Evolutionary conservation across 768 basidiomycete genomes (phyloP).

Genomic region (Holtermannia corniformis): DNA sequence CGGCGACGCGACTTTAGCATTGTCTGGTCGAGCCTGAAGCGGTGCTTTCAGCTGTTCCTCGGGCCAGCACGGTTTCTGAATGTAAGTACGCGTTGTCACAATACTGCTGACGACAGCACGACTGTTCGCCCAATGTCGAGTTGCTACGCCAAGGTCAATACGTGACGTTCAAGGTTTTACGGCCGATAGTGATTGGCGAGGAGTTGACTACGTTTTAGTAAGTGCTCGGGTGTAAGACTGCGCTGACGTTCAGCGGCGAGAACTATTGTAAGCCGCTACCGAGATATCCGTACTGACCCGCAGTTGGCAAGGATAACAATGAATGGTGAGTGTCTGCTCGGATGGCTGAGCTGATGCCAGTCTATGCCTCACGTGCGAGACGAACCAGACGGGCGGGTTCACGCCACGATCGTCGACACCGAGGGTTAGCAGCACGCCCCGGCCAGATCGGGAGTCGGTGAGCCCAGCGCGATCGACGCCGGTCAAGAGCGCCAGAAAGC

Average conservation of each 20-base stretch:
- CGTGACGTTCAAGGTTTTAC: slow-evolving; percentile 34
- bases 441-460: background rate
- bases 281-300: background rate
- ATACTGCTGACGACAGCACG: slow-evolving; percentile 22
- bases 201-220: slow-evolving; percentile 39
- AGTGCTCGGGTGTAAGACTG: slow-evolving; percentile 11
- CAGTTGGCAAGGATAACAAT: slow-evolving; percentile 29
- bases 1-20: slow-evolving; percentile 37
- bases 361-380: slow-evolving; percentile 34
- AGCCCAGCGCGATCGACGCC: slow-evolving; percentile 5
- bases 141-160: slow-evolving; percentile 31
- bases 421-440: background rate
- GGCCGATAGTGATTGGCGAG: slow-evolving; percentile 31
- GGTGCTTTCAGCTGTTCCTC: slow-evolving; percentile 36
- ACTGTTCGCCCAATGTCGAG: slow-evolving; percentile 39
- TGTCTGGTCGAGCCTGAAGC: slow-evolving; percentile 33
- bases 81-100: slow-evolving; percentile 15
- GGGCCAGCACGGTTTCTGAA: slow-evolving; percentile 40
- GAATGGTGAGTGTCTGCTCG: slow-evolving; percentile 25
- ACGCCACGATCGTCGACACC: slow-evolving; percentile 8
- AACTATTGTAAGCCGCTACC: slow-evolving; percentile 22
- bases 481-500: background rate
- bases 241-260: slow-evolving; percentile 17
- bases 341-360: slow-evolving; percentile 6
- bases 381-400: slow-evolving; percentile 20